Conservation (phyloP, 2,329 filamentous ascomycete species). For the Blastomyces gilchristii region DNA sequence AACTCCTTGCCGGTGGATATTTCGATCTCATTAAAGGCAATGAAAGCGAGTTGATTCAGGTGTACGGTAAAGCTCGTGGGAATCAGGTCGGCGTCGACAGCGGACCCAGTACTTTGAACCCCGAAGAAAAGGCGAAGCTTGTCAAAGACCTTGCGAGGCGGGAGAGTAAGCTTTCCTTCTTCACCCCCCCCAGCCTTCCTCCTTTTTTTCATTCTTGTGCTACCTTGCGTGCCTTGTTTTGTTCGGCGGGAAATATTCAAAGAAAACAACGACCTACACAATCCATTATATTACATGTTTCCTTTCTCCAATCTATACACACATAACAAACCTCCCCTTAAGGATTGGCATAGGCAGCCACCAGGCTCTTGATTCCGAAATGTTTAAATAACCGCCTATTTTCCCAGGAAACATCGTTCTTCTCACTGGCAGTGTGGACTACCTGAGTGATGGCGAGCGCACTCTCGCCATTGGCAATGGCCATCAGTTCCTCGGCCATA, state of each 20-base stretch:
- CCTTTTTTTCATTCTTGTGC: neutral
- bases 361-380: neutral
- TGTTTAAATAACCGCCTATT: neutral
- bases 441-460: slow-evolving; percentile 61
- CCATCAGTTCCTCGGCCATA: slow-evolving; percentile 46
- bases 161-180: slow-evolving; percentile 39
- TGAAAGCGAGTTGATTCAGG: slow-evolving; percentile 71
- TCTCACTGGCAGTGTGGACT: slow-evolving; percentile 70
- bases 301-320: neutral
- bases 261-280: neutral
- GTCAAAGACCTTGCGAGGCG: slow-evolving; percentile 56
- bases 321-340: neutral
- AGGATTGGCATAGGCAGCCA: neutral
- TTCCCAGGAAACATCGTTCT: slow-evolving; percentile 53
- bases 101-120: slow-evolving; percentile 44
- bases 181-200: too few species aligned
- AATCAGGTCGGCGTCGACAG: slow-evolving; percentile 82
- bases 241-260: neutral
- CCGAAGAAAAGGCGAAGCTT: slow-evolving; percentile 49
- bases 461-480: slow-evolving; percentile 66
- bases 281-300: neutral
- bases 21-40: slow-evolving; percentile 92
- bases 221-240: neutral
- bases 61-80: slow-evolving; percentile 48
- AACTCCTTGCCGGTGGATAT: slow-evolving; percentile 61